These are phyloP conservation scores for Penicillium cosmopolitanum DNA, from an alignment of 495 filamentous ascomycete genomes.

Conservation along the genomic window DNA sequence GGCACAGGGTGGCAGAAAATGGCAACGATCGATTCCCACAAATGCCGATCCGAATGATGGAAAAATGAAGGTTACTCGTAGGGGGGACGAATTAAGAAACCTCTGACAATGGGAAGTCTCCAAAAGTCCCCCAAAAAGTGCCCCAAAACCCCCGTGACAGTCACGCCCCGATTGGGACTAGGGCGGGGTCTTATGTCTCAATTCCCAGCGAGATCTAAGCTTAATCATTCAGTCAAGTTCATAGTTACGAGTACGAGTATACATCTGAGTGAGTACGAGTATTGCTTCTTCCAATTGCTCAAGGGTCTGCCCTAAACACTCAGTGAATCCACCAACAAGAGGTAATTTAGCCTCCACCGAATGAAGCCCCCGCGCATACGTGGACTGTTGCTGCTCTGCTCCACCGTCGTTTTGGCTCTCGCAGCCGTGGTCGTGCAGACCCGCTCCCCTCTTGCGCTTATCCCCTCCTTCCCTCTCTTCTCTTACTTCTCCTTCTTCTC, in stretches of 20 bases:
- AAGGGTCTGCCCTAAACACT: no score
- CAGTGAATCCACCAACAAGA: not conserved
- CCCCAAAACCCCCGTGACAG: not conserved
- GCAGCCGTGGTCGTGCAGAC: conserved; percentile 46
- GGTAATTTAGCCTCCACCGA: not conserved
- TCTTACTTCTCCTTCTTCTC: conserved; percentile 22
- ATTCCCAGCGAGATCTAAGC: not conserved
- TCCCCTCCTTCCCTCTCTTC: conserved; percentile 35
- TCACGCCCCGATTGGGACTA: conserved; percentile 7
- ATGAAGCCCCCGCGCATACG: conserved; percentile 3
- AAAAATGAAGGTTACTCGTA: not conserved
- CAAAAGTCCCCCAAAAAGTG: not conserved
- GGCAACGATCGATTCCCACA: conserved; percentile 4
- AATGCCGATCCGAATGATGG: not conserved
- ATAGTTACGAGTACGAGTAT: not conserved
- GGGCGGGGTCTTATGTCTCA: conserved; percentile 6
- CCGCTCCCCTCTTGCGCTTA: conserved; percentile 46
- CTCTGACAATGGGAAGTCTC: not conserved
- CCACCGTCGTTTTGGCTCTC: conserved; percentile 55
- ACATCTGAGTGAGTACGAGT: no score
- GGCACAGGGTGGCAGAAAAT: not conserved
- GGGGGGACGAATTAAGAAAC: no score
- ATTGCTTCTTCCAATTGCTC: no score
- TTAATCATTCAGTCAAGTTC: not conserved
- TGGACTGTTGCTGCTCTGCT: conserved; percentile 37